A percentile compares a stretch with the other conserved stretches of the same genome.
Evolutionary conservation across 1,139 yeast species (phyloP).

Genomic region (Komagataea norvegica): DNA sequence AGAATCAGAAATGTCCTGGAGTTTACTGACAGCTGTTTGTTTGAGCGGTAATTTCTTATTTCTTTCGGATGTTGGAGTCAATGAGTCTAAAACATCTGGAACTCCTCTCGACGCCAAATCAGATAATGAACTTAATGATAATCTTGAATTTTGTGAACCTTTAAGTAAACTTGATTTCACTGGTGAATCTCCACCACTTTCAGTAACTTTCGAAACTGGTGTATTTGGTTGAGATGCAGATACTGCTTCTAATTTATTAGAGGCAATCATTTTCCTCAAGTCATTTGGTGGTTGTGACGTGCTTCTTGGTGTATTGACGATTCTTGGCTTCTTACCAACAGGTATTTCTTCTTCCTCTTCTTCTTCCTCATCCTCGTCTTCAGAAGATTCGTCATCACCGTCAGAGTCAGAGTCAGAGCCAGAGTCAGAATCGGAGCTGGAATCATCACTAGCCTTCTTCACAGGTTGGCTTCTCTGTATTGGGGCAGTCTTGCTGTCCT

Average conservation of each 20-base stretch:
- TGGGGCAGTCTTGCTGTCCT: no score
- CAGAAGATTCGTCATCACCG: slow-evolving; percentile 22
- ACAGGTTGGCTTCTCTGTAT: background rate
- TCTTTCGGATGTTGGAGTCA: slow-evolving; percentile 23
- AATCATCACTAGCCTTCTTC: slow-evolving; percentile 5
- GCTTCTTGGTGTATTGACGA: slow-evolving; percentile 35
- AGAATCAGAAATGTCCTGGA: slow-evolving; percentile 7
- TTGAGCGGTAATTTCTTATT: slow-evolving; percentile 6
- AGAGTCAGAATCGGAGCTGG: slow-evolving; percentile 19
- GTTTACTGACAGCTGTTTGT: slow-evolving; percentile 1
- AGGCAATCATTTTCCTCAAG: slow-evolving; percentile 12
- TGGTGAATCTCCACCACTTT: no score
- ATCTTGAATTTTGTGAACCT: no score
- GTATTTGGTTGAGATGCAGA: slow-evolving; percentile 16
- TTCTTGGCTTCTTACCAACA: slow-evolving; percentile 28
- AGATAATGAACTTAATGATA: slow-evolving; percentile 48
- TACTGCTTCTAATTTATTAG: background rate
- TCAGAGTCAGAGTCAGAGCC: slow-evolving; percentile 10
- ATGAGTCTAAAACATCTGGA: slow-evolving; percentile 54
- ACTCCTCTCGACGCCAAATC: slow-evolving; percentile 56
- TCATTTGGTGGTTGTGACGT: slow-evolving; percentile 19
- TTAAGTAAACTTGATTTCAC: no score
- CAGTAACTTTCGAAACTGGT: slow-evolving; percentile 9
- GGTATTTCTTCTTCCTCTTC: slow-evolving; percentile 18
- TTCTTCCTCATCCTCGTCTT: slow-evolving; percentile 20